phyloP scores from a whole-genome alignment of 2,329 filamentous ascomycete species.

The Stachybotrys chlorohalonatus region DNA sequence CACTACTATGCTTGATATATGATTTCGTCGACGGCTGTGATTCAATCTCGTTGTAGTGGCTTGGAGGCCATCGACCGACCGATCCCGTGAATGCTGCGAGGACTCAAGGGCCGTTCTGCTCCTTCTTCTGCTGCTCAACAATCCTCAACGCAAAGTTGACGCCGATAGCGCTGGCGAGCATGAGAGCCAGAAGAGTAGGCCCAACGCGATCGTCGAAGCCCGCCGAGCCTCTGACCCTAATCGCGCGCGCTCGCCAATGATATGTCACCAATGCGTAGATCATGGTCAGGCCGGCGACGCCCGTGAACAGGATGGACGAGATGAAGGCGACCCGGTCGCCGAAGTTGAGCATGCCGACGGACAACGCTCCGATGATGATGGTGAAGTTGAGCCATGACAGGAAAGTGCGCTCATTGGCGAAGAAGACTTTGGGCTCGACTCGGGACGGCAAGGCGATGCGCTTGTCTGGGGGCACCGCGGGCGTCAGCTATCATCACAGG shows the following conservation, averaged over 20 bases:
- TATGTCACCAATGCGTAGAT: slow-evolving; percentile 90
- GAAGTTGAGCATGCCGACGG: slow-evolving; percentile 96
- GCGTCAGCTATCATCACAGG: slow-evolving; percentile 6
- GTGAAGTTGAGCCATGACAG: slow-evolving; percentile 99
- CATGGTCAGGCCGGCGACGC: slow-evolving; percentile 92
- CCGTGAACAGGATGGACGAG: slow-evolving; percentile 84
- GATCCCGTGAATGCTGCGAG: too few relatives aligned
- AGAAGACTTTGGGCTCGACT: slow-evolving; percentile 99
- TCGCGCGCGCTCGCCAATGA: slow-evolving; percentile 93
- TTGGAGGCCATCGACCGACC: too few relatives aligned
- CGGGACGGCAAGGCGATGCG: slow-evolving; percentile 95
- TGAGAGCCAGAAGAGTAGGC: slow-evolving; percentile 80
- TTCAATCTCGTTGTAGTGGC: too few relatives aligned
- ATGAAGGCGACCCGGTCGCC: slow-evolving; percentile 92
- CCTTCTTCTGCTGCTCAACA: slow-evolving; percentile 29
- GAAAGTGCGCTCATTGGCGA: slow-evolving; percentile 98
- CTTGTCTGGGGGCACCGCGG: slow-evolving; percentile 58
- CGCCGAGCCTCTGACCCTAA: slow-evolving; percentile 81
- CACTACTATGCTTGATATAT: too few relatives aligned
- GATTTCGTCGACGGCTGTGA: too few relatives aligned
- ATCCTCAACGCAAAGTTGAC: slow-evolving; percentile 91
- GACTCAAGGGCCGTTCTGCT: slow-evolving; percentile 13
- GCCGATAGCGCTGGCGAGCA: slow-evolving; percentile 79
- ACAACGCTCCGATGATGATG: slow-evolving; percentile 92
- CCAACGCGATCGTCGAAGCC: slow-evolving; percentile 96